Base-by-base conservation (phyloP, 140 eudicot genomes). In the Bidens hawaiensis region DNA sequence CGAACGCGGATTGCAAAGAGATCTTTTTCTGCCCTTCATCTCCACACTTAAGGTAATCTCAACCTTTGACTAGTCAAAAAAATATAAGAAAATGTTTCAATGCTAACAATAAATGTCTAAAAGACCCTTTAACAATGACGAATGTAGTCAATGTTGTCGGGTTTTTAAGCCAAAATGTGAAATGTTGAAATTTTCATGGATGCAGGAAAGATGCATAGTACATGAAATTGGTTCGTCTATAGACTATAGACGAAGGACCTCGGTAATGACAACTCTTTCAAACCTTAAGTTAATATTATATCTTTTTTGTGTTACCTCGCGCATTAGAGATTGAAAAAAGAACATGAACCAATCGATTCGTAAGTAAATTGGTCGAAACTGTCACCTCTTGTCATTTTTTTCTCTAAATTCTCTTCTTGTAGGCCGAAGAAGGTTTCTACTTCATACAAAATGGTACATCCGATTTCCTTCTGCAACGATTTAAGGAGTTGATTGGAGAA, bases 391-490 rank as follows among this genome's bases (percentile, higher is more conserved):
- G 21, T 13, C 4, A 1, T 13, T 57, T 63, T 6, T 45, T 11
- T 48, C 4, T 52, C 11, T 6, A 31, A 8, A 0, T 30, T 26
- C 2, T 66, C 7, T 53, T 47, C 50, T 61, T 75, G 74, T 64
- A 89, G 97, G 95, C 89, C 0, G 89, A 89, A 82, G 78, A 83
- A 72, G 95, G 97, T 22, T 85, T 89, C 68, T 89, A 85, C 72
- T 82, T 89, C 38, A 73, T 85, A 53, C 85, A 87, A 18, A 75
- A 53, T 34, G 68, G 83, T 45, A 66, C 79, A 49, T 76, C 97
- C 0, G 70, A 30, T 56, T 51, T 89, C 69, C 83, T 89, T 45
- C 66, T 71, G 80, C 83, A 79, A 41, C 74, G 78, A 66, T 89
- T 85, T 74, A 74, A 71, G 3, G 75, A 80, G 48, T 72, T 89